phyloP scores from a whole-genome alignment of 495 filamentous ascomycete species.

The Schizothecium vesticola region DNA sequence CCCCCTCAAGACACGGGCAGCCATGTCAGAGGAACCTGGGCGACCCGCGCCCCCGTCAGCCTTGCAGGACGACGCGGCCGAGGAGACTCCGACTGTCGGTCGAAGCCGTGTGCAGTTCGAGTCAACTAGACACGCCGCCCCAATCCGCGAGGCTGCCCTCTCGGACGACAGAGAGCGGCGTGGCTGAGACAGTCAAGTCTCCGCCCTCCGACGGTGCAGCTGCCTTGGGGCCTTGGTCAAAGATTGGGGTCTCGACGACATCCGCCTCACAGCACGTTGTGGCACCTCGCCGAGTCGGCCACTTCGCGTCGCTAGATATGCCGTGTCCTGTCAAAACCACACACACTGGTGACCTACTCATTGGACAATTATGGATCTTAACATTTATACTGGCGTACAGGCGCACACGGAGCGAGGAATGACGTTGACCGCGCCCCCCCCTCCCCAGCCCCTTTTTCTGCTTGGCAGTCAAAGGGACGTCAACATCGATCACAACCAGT shows the following conservation, averaged over 20 bases:
- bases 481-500: constrained; percentile 1
- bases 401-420: neutral
- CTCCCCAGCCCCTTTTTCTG: neutral
- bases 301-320: neutral
- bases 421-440: neutral
- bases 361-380: neutral
- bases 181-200: neutral
- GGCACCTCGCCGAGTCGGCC: neutral
- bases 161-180: neutral
- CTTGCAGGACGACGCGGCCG: neutral
- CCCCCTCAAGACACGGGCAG: constrained; percentile 8
- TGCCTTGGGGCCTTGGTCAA: neutral
- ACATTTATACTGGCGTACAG: neutral
- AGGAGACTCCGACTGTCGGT: neutral
- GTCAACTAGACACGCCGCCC: neutral
- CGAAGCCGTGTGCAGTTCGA: neutral
- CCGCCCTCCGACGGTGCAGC: neutral
- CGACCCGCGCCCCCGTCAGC: neutral
- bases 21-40: neutral
- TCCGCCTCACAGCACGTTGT: neutral
- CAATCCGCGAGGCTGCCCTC: neutral
- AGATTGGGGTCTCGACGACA: neutral
- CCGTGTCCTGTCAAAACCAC: neutral
- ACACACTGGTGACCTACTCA: neutral
- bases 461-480: neutral